Conservation (phyloP, 2,329 filamentous ascomycete species). For the Sclerotinia nivalis region DNA sequence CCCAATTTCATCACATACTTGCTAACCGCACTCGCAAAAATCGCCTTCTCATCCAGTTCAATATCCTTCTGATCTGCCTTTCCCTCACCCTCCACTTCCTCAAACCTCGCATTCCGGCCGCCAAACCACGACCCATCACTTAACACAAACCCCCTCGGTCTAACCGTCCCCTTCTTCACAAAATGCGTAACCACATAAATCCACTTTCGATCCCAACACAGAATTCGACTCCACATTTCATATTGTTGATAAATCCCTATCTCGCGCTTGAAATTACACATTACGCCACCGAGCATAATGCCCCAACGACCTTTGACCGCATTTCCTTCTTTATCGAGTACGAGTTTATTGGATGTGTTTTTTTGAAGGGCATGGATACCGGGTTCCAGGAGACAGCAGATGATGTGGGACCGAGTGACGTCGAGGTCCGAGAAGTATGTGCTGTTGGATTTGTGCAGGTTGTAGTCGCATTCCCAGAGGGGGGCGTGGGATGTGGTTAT, state of each 20-base stretch:
- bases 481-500: conserved; percentile 60
- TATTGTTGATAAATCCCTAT: conserved; percentile 68
- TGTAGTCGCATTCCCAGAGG: conserved; percentile 69
- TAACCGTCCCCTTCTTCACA: conserved; percentile 60
- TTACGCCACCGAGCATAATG: conserved; percentile 71
- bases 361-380: conserved; percentile 55
- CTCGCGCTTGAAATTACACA: conserved; percentile 72
- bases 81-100: conserved; percentile 45
- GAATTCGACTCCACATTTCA: conserved; percentile 71
- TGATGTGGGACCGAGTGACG: conserved; percentile 74
- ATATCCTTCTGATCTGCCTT: conserved; percentile 22
- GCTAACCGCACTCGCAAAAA: conserved; percentile 71
- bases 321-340: conserved; percentile 45
- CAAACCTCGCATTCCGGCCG: conserved; percentile 43
- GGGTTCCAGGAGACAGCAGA: conserved; percentile 65
- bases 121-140: conserved; percentile 46
- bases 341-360: conserved; percentile 53
- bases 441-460: conserved; percentile 70
- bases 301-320: conserved; percentile 55
- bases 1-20: conserved; percentile 85
- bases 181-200: conserved; percentile 75
- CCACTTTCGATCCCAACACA: conserved; percentile 82
- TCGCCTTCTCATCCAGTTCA: conserved; percentile 57
- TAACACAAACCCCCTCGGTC: conserved; percentile 50
- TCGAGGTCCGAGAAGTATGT: conserved; percentile 73